Conservation (phyloP, 2,329 filamentous ascomycete species). For the Cladosporium oxysporum region DNA sequence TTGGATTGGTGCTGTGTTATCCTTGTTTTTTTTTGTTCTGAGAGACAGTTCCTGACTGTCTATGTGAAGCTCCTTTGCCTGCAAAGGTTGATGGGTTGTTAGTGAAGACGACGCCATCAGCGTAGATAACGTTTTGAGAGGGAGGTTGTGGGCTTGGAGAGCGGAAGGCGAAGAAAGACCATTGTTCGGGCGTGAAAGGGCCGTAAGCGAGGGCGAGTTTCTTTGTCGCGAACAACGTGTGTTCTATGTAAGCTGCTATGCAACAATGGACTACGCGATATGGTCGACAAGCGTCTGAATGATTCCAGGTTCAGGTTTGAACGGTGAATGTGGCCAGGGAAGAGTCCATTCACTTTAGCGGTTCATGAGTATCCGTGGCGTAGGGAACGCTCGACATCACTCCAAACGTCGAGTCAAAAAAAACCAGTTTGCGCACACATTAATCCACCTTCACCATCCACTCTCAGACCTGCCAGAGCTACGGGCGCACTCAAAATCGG, state of each 20-base stretch:
- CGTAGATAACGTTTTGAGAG: not conserved
- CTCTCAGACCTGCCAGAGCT: too few relatives aligned
- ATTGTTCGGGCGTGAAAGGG: not conserved
- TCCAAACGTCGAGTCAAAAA: too few relatives aligned
- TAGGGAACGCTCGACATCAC: too few relatives aligned
- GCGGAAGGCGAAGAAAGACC: not conserved
- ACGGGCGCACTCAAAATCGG: too few relatives aligned
- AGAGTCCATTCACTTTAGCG: too few relatives aligned
- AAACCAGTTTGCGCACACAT: too few relatives aligned
- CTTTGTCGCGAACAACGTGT: not conserved
- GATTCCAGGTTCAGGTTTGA: too few relatives aligned
- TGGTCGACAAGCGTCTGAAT: not conserved
- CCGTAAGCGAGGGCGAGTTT: not conserved
- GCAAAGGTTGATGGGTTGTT: not conserved
- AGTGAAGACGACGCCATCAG: not conserved
- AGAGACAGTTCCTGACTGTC: conserved; percentile 5
- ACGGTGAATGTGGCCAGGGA: too few relatives aligned
- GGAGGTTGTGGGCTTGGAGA: not conserved
- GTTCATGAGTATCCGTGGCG: too few relatives aligned
- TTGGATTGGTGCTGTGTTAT: not conserved
- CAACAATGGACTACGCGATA: not conserved
- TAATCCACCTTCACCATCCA: too few relatives aligned
- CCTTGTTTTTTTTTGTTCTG: not conserved
- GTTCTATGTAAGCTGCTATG: not conserved
- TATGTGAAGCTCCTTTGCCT: not conserved